phyloP scores from a whole-genome alignment of 106 monocot genomes.

The Hemerocallis citrina region DNA sequence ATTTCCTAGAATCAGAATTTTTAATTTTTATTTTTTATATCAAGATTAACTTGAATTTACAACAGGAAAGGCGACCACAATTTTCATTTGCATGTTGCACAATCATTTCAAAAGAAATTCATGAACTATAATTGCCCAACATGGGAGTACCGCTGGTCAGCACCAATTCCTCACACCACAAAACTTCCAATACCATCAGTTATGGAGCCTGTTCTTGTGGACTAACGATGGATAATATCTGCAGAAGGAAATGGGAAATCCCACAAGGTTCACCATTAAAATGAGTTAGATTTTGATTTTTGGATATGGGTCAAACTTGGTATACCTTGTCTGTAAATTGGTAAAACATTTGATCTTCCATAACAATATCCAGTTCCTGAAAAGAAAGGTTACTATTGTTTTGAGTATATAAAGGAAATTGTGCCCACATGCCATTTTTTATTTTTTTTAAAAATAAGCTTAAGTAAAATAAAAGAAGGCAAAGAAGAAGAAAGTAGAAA shows the following conservation, averaged over 20 bases:
- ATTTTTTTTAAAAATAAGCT: no score
- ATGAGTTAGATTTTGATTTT: not conserved
- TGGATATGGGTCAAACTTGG: not conserved
- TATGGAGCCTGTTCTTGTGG: constrained; percentile 5
- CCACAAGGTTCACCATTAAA: not conserved
- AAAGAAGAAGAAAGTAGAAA: not conserved
- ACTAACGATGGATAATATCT: constrained; percentile 17
- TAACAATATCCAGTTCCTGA: constrained; percentile 52
- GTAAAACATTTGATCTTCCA: constrained; percentile 30
- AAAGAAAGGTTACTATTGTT: not conserved
- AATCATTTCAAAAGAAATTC: no score
- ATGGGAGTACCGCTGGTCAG: no score
- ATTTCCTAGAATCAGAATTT: no score
- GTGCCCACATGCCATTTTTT: not conserved
- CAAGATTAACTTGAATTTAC: no score
- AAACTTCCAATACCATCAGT: not conserved
- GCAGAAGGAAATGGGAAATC: not conserved
- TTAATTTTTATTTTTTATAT: no score
- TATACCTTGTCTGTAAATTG: constrained; percentile 50
- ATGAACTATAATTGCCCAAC: no score
- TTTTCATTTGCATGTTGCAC: no score
- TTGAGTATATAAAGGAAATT: not conserved
- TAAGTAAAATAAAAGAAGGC: not conserved
- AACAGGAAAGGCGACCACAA: no score
- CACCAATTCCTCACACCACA: no score